Conservation (phyloP, 768 basidiomycete species). For the Trichaptum fuscoviolaceum region DNA sequence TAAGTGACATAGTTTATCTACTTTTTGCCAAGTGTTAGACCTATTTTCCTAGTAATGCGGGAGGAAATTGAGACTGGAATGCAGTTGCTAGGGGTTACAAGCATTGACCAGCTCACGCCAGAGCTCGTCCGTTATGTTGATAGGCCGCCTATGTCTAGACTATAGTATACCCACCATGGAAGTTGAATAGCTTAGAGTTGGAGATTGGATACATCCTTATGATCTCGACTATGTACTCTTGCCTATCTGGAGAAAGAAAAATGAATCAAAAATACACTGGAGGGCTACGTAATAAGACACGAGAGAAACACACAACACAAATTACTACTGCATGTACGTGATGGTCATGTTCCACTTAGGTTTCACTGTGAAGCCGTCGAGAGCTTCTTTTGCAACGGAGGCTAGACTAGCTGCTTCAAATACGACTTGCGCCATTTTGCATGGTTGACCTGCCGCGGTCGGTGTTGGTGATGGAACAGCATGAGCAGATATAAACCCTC, state of each 20-base stretch:
- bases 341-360: constrained; percentile 83
- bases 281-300: neutral
- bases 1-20: constrained; percentile 7
- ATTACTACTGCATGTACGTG: constrained; percentile 45
- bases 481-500: constrained; percentile 71
- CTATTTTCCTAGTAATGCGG: constrained; percentile 27
- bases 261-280: neutral
- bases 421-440: constrained; percentile 76
- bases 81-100: constrained; percentile 35
- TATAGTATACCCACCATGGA: neutral
- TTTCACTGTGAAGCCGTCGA: constrained; percentile 84
- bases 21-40: neutral
- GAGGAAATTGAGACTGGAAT: constrained; percentile 36
- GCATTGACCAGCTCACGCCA: constrained; percentile 31
- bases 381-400: constrained; percentile 69
- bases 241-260: neutral
- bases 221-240: too few relatives aligned
- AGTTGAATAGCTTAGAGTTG: too few relatives aligned
- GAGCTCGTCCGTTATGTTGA: constrained; percentile 28
- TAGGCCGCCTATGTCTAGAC: neutral
- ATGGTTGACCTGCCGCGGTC: constrained; percentile 55
- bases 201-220: neutral
- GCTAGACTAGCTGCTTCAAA: constrained; percentile 78
- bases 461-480: constrained; percentile 67
- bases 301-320: neutral